phyloP scores from a whole-genome alignment of 169 alveolate genomes.

The Besnoitia besnoiti region DNA sequence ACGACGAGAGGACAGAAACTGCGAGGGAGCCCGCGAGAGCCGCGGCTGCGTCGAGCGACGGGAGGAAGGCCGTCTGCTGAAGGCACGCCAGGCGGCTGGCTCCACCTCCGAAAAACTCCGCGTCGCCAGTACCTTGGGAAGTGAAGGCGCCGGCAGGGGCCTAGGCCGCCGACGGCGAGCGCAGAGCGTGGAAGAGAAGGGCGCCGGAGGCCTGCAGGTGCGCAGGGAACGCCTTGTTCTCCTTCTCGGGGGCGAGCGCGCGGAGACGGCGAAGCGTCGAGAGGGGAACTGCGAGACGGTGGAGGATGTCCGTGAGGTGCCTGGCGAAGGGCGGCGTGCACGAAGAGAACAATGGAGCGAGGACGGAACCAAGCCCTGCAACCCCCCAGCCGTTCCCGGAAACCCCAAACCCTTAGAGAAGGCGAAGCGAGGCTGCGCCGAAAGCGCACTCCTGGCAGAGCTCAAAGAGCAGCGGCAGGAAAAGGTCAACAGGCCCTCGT shows the following conservation, averaged over 20 bases:
- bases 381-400: too few species aligned
- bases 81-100: not conserved
- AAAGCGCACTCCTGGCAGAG: too few species aligned
- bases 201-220: conserved; percentile 2
- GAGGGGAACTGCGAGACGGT: not conserved
- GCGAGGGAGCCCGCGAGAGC: not conserved
- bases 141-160: not conserved
- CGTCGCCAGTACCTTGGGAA: not conserved
- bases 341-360: not conserved
- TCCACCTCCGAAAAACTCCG: not conserved
- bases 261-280: not conserved
- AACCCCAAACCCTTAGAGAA: too few species aligned
- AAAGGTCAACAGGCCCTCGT: too few species aligned
- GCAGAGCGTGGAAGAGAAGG: not conserved
- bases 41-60: conserved; percentile 1
- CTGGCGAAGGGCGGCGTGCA: conserved; percentile 1
- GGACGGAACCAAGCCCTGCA: too few species aligned
- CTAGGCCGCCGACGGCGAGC: not conserved
- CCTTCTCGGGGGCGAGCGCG: not conserved
- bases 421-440: too few species aligned
- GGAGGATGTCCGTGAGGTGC: not conserved
- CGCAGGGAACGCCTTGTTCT: not conserved
- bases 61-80: not conserved
- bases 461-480: too few species aligned
- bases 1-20: not conserved